These are phyloP conservation scores for Annona squamosa DNA, from an alignment of 164 flowering plant species.

Conservation along the genomic window DNA sequence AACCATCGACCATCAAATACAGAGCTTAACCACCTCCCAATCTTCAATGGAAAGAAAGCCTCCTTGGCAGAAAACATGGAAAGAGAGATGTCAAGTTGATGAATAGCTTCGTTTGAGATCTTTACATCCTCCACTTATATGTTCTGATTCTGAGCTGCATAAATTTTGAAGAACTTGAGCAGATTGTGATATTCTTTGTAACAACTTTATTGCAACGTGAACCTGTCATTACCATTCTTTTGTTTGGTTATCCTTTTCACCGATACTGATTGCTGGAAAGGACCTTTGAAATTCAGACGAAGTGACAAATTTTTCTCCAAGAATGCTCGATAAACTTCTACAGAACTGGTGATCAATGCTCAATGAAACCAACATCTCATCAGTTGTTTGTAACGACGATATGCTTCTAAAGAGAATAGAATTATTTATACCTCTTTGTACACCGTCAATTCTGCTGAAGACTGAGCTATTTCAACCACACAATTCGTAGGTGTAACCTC, in stretches of 20 bases:
- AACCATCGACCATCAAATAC: too few relatives aligned
- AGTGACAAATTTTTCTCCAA: constrained; percentile 28
- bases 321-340: constrained; percentile 48
- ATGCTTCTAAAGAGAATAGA: not conserved
- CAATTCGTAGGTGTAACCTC: constrained; percentile 70
- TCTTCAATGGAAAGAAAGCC: too few relatives aligned
- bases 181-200: not conserved
- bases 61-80: too few relatives aligned
- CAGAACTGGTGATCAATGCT: constrained; percentile 45
- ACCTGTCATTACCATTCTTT: constrained; percentile 19
- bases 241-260: constrained; percentile 9
- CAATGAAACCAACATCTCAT: not conserved
- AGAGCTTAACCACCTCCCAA: too few relatives aligned
- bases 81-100: constrained; percentile 18
- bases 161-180: constrained; percentile 13
- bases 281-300: constrained; percentile 8
- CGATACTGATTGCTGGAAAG: constrained; percentile 1
- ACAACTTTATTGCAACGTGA: not conserved
- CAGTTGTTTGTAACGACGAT: not conserved
- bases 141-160: constrained; percentile 28
- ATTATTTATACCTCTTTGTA: constrained; percentile 43
- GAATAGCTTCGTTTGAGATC: constrained; percentile 18
- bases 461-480: constrained; percentile 63
- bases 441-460: constrained; percentile 43
- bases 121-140: constrained; percentile 5